These are phyloP conservation scores for Colletotrichum tropicale DNA, from an alignment of 2,329 filamentous ascomycete species.

Conservation along the genomic window DNA sequence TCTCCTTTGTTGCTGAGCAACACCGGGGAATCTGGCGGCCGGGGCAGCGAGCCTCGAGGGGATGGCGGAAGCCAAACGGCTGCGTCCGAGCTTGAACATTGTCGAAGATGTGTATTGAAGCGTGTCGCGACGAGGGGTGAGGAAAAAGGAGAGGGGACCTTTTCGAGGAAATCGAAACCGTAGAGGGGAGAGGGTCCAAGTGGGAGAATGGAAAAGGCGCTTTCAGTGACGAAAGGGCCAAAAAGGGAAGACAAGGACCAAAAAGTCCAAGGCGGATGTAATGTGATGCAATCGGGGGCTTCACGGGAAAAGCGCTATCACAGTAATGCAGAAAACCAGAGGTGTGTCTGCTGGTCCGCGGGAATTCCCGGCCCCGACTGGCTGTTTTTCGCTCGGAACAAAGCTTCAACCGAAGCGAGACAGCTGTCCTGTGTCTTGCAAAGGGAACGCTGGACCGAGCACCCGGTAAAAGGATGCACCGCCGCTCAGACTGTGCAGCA, in stretches of 20 bases:
- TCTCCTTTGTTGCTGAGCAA: constrained; percentile 81
- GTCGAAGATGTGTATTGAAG: constrained; percentile 27
- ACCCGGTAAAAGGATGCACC: background rate
- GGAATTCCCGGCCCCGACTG: constrained; percentile 18
- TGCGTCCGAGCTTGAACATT: constrained; percentile 91
- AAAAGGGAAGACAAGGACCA: constrained; percentile 5
- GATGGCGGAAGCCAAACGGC: constrained; percentile 77
- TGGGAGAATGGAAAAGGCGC: background rate
- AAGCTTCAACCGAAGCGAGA: constrained; percentile 16
- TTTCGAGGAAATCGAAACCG: background rate
- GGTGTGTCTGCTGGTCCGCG: constrained; percentile 18
- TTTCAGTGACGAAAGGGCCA: constrained; percentile 9
- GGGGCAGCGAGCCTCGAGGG: constrained; percentile 47
- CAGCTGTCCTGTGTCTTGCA: background rate
- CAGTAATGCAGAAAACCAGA: constrained; percentile 16
- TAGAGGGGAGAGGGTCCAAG: constrained; percentile 2
- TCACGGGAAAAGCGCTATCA: constrained; percentile 15
- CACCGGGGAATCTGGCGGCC: constrained; percentile 64
- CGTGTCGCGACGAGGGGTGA: background rate
- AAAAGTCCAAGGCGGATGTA: background rate
- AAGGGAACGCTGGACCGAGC: background rate
- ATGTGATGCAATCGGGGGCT: constrained; percentile 20
- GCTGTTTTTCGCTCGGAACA: constrained; percentile 13
- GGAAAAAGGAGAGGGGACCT: background rate
- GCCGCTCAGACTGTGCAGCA: background rate